phyloP scores from a whole-genome alignment of 2,329 filamentous ascomycete genomes.

The Nemania sp. region DNA sequence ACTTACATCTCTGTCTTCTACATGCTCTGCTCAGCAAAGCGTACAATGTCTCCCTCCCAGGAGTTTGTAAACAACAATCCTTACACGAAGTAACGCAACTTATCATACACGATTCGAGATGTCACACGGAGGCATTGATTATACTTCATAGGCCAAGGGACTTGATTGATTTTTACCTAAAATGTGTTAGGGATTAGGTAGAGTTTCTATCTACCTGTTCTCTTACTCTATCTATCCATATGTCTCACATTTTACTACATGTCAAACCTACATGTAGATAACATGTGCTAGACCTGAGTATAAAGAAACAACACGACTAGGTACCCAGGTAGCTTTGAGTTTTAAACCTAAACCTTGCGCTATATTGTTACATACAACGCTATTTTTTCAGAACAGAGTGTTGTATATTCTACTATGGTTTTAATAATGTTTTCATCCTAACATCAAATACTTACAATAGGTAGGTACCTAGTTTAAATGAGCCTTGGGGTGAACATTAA shows the following conservation, averaged over 20 bases:
- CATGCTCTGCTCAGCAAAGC: constrained; percentile 13
- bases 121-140: too few relatives aligned
- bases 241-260: too few relatives aligned
- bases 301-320: too few relatives aligned
- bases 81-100: not conserved
- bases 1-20: constrained; percentile 27
- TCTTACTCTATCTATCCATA: too few relatives aligned
- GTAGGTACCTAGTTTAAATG: not conserved
- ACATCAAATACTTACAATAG: too few relatives aligned
- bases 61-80: not conserved
- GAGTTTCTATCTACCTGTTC: too few relatives aligned
- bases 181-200: too few relatives aligned
- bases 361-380: not conserved
- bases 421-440: not conserved
- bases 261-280: not conserved
- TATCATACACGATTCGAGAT: too few relatives aligned
- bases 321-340: not conserved
- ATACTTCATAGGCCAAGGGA: too few relatives aligned
- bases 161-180: too few relatives aligned
- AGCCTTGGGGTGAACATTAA: too few relatives aligned
- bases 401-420: not conserved
- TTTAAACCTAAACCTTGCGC: not conserved
- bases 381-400: not conserved
- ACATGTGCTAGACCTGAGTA: too few relatives aligned
- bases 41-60: not conserved